A percentile compares a stretch with the other conserved stretches of the same genome.
These are phyloP conservation scores for Eucalyptus curtisii DNA, from an alignment of 345 rosid genomes.

Conservation along the genomic window DNA sequence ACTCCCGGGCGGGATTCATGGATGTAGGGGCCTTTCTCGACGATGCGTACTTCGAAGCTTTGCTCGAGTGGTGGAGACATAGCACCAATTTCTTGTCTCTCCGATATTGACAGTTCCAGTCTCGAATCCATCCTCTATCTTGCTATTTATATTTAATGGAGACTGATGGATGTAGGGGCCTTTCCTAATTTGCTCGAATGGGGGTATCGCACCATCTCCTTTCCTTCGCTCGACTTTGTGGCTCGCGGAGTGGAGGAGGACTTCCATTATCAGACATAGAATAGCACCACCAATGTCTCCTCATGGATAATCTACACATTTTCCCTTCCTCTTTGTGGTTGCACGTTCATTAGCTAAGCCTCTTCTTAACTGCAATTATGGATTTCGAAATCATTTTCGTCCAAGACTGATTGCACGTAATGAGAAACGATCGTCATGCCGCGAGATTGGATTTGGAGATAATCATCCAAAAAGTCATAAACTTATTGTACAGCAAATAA, in stretches of 20 bases:
- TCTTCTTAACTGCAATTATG: neutral
- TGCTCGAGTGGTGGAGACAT: neutral
- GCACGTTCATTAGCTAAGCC: neutral
- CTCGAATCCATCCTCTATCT: neutral
- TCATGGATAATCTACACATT: neutral
- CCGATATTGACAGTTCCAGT: neutral
- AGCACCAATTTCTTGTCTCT: neutral
- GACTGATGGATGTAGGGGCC: neutral
- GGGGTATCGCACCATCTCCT: neutral
- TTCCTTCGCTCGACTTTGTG: neutral
- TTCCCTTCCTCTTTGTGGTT: neutral
- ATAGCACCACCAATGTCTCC: neutral
- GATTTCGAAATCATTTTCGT: neutral
- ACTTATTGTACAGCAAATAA: fast-evolving
- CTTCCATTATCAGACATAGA: neutral
- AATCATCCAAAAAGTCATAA: neutral
- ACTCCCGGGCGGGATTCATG: neutral
- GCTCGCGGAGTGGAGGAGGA: neutral
- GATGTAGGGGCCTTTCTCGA: neutral
- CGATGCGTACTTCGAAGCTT: neutral
- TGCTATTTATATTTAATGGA: neutral
- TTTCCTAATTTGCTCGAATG: neutral
- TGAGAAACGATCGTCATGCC: neutral
- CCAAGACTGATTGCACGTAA: neutral
- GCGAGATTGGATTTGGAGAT: neutral